phyloP scores from a whole-genome alignment of 1,139 yeast species.

The Scheffersomyces parashehatae region DNA sequence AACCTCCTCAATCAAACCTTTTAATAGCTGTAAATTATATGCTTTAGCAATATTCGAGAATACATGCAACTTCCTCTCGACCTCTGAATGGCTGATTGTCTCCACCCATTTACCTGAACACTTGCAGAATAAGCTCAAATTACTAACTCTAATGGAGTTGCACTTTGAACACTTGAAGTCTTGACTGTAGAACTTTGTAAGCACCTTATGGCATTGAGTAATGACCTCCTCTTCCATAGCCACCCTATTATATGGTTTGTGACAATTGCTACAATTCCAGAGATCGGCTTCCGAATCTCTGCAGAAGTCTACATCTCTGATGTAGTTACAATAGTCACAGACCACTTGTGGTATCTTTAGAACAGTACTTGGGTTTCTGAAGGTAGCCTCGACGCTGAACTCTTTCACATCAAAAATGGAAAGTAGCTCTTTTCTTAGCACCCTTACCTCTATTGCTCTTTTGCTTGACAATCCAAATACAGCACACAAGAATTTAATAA shows the following conservation, averaged over 20 bases:
- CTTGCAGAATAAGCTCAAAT: slow-evolving; percentile 72
- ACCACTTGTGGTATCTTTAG: slow-evolving; percentile 66
- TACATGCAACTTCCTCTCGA: slow-evolving; percentile 47
- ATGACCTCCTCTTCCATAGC: slow-evolving; percentile 79
- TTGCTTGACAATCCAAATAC: slow-evolving; percentile 67
- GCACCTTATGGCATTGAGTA: slow-evolving; percentile 54
- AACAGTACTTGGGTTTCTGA: slow-evolving; percentile 73
- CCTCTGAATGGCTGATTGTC: slow-evolving; percentile 47
- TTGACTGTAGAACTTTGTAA: slow-evolving; percentile 71
- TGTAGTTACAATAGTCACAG: slow-evolving; percentile 77
- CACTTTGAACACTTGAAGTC: slow-evolving; percentile 84
- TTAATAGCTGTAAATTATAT: slow-evolving; percentile 62
- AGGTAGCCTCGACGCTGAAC: slow-evolving; percentile 76
- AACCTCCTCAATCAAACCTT: slow-evolving; percentile 43
- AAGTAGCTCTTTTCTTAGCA: slow-evolving; percentile 73
- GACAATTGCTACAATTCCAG: slow-evolving; percentile 76
- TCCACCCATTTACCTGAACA: slow-evolving; percentile 89
- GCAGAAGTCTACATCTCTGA: slow-evolving; percentile 81
- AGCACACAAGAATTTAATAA: slow-evolving; percentile 75
- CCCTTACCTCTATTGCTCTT: slow-evolving; percentile 69
- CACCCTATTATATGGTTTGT: slow-evolving; percentile 61
- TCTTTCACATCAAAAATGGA: slow-evolving; percentile 77
- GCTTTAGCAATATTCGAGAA: slow-evolving; percentile 60
- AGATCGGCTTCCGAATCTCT: slow-evolving; percentile 53
- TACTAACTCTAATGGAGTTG: slow-evolving; percentile 62